Evolutionary conservation across 2,329 filamentous ascomycete species (phyloP).

Genomic region (Biscogniauxia sp.): DNA sequence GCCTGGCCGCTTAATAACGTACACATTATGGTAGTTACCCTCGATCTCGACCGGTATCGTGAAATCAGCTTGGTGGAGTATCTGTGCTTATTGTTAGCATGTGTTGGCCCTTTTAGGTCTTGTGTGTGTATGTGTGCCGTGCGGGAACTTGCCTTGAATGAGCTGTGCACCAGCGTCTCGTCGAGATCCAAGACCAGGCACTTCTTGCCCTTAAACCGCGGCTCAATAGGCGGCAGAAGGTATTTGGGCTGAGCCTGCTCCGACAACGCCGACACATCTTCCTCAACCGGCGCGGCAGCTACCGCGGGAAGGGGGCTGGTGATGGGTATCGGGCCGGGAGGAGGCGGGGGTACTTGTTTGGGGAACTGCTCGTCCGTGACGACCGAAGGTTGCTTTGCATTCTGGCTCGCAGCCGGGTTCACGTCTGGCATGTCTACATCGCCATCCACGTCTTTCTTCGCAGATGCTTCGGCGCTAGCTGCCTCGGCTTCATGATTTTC

Average conservation of each 20-base stretch:
- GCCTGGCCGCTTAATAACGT: constrained; percentile 98
- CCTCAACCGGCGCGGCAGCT: constrained; percentile 25
- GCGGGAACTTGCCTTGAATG: constrained; percentile 77
- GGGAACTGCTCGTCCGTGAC: constrained; percentile 38
- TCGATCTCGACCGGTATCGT: constrained; percentile 99
- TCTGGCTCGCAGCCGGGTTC: constrained; percentile 47
- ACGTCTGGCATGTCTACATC: constrained; percentile 69
- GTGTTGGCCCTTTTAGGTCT: too few relatives aligned
- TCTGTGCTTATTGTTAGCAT: constrained; percentile 50
- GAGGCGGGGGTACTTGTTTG: constrained; percentile 45
- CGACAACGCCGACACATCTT: constrained; percentile 43
- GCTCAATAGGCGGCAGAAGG: constrained; percentile 77
- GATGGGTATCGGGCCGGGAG: constrained; percentile 43
- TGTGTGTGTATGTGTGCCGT: not conserved
- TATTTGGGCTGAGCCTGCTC: constrained; percentile 57
- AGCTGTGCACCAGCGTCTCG: constrained; percentile 96
- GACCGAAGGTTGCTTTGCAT: constrained; percentile 37
- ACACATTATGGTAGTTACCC: constrained; percentile 98
- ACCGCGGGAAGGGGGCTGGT: constrained; percentile 22
- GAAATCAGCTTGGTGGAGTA: constrained; percentile 96
- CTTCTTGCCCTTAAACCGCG: constrained; percentile 82
- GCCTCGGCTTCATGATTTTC: constrained; percentile 35
- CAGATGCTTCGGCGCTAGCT: constrained; percentile 33
- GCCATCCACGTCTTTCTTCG: constrained; percentile 50
- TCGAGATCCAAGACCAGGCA: constrained; percentile 94